A percentile compares a stretch with the other conserved stretches of the same genome.
These are phyloP conservation scores for Coccomyxa sp. DNA, from an alignment of 139 green algal genomes.

Conservation along the genomic window DNA sequence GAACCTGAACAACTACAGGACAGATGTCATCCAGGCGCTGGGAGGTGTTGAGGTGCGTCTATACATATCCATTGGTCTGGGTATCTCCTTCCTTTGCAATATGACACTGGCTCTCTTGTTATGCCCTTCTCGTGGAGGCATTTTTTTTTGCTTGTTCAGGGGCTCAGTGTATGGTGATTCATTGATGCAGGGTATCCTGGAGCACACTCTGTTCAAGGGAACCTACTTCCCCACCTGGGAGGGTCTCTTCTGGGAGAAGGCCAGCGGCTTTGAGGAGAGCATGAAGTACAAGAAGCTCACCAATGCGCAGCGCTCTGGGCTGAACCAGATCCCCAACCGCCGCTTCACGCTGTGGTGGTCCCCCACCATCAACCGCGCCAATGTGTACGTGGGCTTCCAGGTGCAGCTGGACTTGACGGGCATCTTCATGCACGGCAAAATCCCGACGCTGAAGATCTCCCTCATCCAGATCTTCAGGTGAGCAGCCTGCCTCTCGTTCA, in stretches of 20 bases:
- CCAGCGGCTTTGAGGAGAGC: slow-evolving; percentile 69
- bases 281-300: slow-evolving; percentile 99
- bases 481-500: background rate
- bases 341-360: slow-evolving; percentile 99
- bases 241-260: slow-evolving; percentile 99
- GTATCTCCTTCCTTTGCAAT: too few relatives aligned
- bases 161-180: too few relatives aligned
- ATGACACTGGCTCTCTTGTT: too few relatives aligned
- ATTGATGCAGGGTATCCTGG: slow-evolving; percentile 80
- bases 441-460: slow-evolving; percentile 99
- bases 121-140: too few relatives aligned
- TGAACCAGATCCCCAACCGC: slow-evolving; percentile 99
- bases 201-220: slow-evolving; percentile 99
- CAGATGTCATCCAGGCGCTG: slow-evolving; percentile 95
- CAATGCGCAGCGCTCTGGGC: slow-evolving; percentile 93
- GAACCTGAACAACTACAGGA: slow-evolving; percentile 99
- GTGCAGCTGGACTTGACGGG: slow-evolving; percentile 98
- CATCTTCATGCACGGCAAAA: slow-evolving; percentile 99
- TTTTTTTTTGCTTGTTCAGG: background rate
- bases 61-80: background rate
- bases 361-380: slow-evolving; percentile 99
- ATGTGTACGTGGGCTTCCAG: slow-evolving; percentile 99
- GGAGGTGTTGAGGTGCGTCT: slow-evolving; percentile 83
- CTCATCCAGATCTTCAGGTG: slow-evolving; percentile 99
- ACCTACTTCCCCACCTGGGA: slow-evolving; percentile 99